Base-by-base conservation (phyloP, 192 early-diverging fungal genomes). In the Thamnidium elegans region DNA sequence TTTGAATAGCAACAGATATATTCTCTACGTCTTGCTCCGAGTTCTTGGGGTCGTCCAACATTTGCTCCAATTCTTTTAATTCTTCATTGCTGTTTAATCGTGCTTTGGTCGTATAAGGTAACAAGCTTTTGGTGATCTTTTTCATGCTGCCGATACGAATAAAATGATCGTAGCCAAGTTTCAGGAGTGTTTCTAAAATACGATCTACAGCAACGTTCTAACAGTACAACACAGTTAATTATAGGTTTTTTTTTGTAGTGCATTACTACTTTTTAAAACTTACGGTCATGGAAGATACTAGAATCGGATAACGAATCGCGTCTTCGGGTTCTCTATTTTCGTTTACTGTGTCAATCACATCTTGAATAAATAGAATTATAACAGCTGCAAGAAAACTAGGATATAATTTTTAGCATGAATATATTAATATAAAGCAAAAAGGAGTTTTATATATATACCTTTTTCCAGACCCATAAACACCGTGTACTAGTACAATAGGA, bases 131-230 rank as follows among this genome's bases (percentile, higher is more conserved):
- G 17, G 86, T 73, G 1, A 92, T 86, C 51, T 87, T 86, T 65
- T 87, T 87, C 30, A 90, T 43, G 53, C 83, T 92, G 19, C 89
- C 88, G 17, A 92, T 81, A 2, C 90, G 80, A 43, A 89, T 68
- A 72, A 91, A 91, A 44, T 79, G 66, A 45, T 82, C 82, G 46
- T 82, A 91, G 3, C 81, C 86, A 1, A 87, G 79, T 51, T 83
- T 78, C 10, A 89, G 48, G 23, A 91, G 68, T 6, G 81, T 86
- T 63, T 73, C 39, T 15, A 91, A 71, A 66, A 91, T 87, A 54
- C 87, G 82, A 68, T 91, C 90, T 7, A 91, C 90, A 8, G 90
- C 90, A 23, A 90, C 86, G 65, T 91, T 91, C 64, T 81, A 68
- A 32, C n/a, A 34, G 10, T 14, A n/a, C 3, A 62, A 62, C 20